A percentile compares a stretch with the other conserved stretches of the same genome.
Conservation (phyloP, 441 rosid species). For the Eruca vesicaria region DNA sequence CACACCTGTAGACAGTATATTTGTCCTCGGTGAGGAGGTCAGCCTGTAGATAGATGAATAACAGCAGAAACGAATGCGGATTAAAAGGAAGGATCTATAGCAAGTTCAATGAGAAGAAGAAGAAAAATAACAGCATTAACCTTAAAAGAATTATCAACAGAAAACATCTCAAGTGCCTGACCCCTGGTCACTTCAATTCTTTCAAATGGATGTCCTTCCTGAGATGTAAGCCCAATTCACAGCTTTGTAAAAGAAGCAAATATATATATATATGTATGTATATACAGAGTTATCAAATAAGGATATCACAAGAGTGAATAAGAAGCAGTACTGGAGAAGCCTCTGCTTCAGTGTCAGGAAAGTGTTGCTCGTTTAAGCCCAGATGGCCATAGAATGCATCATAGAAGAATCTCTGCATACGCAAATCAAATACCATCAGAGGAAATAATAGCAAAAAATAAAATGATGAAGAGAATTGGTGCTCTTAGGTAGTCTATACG, state of each 20-base stretch:
- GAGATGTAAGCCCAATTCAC: constrained; percentile 20
- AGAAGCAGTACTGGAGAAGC: constrained; percentile 32
- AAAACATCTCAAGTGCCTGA: constrained; percentile 83
- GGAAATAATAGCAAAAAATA: not conserved
- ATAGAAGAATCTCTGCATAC: constrained; percentile 82
- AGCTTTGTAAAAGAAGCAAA: not conserved
- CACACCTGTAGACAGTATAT: constrained; percentile 95
- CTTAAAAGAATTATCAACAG: constrained; percentile 81
- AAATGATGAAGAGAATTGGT: not conserved
- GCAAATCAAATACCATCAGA: not conserved
- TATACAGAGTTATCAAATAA: too few relatives aligned
- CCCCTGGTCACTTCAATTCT: constrained; percentile 93
- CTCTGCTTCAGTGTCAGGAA: constrained; percentile 62
- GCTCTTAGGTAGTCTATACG: not conserved
- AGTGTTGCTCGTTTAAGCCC: constrained; percentile 85
- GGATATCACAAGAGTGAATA: not conserved
- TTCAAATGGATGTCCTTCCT: constrained; percentile 96
- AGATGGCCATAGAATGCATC: constrained; percentile 88
- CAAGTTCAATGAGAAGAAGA: not conserved
- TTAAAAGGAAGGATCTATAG: not conserved
- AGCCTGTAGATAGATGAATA: constrained; percentile 44
- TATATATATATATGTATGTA: not conserved
- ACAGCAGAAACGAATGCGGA: constrained; percentile 3
- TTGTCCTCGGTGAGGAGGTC: constrained; percentile 90
- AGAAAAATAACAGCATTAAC: constrained; percentile 11